phyloP scores from a whole-genome alignment of 257 asterid species.

The Echium plantagineum region DNA sequence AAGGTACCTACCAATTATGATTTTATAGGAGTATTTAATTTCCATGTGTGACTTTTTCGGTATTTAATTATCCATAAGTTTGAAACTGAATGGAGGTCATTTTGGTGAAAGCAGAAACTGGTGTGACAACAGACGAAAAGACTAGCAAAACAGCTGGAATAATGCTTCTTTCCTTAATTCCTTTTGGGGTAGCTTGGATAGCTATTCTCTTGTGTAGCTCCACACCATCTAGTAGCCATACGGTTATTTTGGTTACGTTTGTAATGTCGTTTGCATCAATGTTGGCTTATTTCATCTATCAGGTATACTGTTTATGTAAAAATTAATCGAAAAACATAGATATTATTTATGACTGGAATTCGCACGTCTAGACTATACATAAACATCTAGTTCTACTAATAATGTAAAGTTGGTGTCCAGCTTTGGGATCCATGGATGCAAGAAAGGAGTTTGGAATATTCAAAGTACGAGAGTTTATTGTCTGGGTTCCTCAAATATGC shows the following conservation, averaged over 20 bases:
- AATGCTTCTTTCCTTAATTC: slow-evolving; percentile 45
- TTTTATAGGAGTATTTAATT: neutral
- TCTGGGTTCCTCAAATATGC: slow-evolving; percentile 41
- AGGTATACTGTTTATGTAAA: too few relatives aligned
- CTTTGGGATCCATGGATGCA: slow-evolving; percentile 56
- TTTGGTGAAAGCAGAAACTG: slow-evolving; percentile 27
- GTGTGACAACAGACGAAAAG: slow-evolving; percentile 32
- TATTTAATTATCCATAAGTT: neutral
- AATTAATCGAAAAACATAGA: too few relatives aligned
- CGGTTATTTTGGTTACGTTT: slow-evolving; percentile 25
- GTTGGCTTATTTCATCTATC: slow-evolving; percentile 51
- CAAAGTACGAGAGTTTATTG: slow-evolving; percentile 51
- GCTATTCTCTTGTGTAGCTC: slow-evolving; percentile 15
- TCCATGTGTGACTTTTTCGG: neutral
- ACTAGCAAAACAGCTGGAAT: slow-evolving; percentile 42
- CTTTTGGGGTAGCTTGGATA: slow-evolving; percentile 31
- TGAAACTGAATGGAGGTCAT: neutral
- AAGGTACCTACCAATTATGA: too few relatives aligned
- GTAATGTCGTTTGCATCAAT: slow-evolving; percentile 29
- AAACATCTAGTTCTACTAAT: too few relatives aligned
- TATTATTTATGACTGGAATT: too few relatives aligned
- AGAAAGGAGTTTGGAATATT: slow-evolving; percentile 33
- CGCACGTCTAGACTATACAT: too few relatives aligned
- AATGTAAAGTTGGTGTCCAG: slow-evolving; percentile 12
- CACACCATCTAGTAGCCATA: slow-evolving; percentile 13